Conservation (phyloP, 2,329 filamentous ascomycete genomes). For the Ascomycota sp. region DNA sequence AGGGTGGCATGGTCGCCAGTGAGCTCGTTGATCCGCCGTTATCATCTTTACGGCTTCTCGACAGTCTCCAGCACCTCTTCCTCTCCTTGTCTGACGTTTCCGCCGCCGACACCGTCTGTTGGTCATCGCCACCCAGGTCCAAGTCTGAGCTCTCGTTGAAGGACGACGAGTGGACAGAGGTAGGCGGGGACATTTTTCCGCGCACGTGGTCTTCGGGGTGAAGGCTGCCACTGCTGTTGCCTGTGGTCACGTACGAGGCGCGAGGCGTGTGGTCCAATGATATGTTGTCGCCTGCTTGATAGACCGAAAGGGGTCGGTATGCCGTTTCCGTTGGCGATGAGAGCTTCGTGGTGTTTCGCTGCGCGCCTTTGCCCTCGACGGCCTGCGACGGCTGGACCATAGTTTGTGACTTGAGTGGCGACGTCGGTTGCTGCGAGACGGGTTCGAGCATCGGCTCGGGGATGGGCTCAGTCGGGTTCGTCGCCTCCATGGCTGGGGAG, state of each 20-base stretch:
- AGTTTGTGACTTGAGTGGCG: not conserved
- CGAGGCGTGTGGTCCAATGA: conserved; percentile 25
- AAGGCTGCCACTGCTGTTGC: conserved; percentile 17
- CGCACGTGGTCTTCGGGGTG: conserved; percentile 32
- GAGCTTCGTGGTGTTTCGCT: not conserved
- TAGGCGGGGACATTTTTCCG: conserved; percentile 51
- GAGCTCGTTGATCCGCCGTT: conserved; percentile 20
- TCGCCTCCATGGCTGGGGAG: conserved; percentile 24
- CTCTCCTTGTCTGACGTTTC: conserved; percentile 43
- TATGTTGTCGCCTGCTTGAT: conserved; percentile 10
- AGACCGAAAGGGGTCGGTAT: conserved; percentile 3
- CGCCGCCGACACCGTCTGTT: conserved; percentile 10
- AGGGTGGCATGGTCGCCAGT: conserved; percentile 21
- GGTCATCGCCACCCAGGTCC: conserved; percentile 46
- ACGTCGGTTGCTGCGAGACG: not conserved
- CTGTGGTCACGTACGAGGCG: conserved; percentile 24
- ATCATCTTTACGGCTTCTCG: conserved; percentile 40
- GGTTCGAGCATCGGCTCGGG: conserved; percentile 2
- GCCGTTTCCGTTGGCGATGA: conserved; percentile 1
- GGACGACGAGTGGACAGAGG: conserved; percentile 59
- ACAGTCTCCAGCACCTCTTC: conserved; percentile 52
- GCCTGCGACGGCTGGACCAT: not conserved
- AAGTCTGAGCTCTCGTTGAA: conserved; percentile 67
- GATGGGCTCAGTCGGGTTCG: conserved; percentile 24
- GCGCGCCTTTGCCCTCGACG: not conserved